Evolutionary conservation across 768 basidiomycete genomes (phyloP), one percentile per base, ranked within the genome.

Genomic region (Cyathus striatus): DNA sequence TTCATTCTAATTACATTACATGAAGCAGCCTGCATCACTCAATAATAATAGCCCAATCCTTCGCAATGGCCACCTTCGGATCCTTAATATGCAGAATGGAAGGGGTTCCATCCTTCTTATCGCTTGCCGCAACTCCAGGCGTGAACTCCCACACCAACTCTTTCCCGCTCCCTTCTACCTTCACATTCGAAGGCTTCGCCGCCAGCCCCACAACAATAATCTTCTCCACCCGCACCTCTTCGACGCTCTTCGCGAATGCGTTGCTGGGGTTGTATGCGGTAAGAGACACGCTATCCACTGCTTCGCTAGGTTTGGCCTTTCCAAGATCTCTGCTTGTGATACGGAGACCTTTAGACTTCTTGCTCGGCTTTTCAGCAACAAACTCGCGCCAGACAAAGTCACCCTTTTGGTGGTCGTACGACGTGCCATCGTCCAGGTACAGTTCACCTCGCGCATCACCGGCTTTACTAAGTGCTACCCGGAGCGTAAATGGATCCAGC

Each of bases 371-470:
- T 42, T 69, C 73, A 20, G 90, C 83, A 20, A 55, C 55, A 55
- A 94, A 90, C 46, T 73, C 68, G 43, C 91, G 81, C 90, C 90
- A 94, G 46, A 96, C 70, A 58, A 89, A 79, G 45, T 91, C 72
- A 23, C 96, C 96, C 5, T 75, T 57, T 45, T 76, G 66, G 62
- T 93, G 83, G 4, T 73, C 66, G 62, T 81, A 98, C 0, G 85
- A 78, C 40, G 85, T 86, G 12, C 96, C 96, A 52, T 98, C 96
- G 59, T 99, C 96, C 43, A 95, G 77, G 64, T 98, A 99, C 26
- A 99, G 72, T 55, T 94, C 89, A 26, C 96, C 96, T 2, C 56
- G 59, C 0, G 94, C 94, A 23, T 49, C 55, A 21, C 69, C 66
- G 1, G 67, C 55, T 37, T 79, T 77, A 63, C 76, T 76, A 16